Evolutionary conservation across 1,139 yeast genomes (phyloP).

Genomic region (Saccharomyces hybrid): DNA sequence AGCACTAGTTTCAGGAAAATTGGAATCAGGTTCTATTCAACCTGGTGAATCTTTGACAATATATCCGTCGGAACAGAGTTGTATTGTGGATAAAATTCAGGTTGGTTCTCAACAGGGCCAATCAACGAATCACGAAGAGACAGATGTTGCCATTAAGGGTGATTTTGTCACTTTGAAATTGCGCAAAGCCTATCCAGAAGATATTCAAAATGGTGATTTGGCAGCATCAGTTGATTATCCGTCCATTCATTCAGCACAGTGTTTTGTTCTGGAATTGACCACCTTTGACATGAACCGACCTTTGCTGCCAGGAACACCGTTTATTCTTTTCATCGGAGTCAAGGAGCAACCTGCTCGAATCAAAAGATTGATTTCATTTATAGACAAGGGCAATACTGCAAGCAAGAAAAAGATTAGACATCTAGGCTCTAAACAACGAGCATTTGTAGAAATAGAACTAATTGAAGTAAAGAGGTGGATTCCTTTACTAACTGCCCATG

Average conservation of each 20-base stretch:
- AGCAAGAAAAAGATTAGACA: slow-evolving; percentile 57
- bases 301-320: slow-evolving; percentile 72
- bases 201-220: slow-evolving; percentile 68
- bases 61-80: slow-evolving; percentile 48
- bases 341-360: slow-evolving; percentile 70
- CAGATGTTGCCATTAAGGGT: slow-evolving; percentile 52
- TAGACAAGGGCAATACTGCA: slow-evolving; percentile 40
- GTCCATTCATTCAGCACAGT: slow-evolving; percentile 40
- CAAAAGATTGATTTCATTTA: slow-evolving; percentile 45
- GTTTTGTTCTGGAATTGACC: slow-evolving; percentile 50
- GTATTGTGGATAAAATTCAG: slow-evolving; percentile 39
- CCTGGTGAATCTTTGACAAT: slow-evolving; percentile 64
- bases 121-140: slow-evolving; percentile 9
- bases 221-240: slow-evolving; percentile 45
- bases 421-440: slow-evolving; percentile 64
- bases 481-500: slow-evolving; percentile 55
- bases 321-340: slow-evolving; percentile 77
- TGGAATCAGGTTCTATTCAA: slow-evolving; percentile 69
- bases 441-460: slow-evolving; percentile 61
- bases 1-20: slow-evolving; percentile 52
- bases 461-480: slow-evolving; percentile 41
- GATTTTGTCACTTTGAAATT: slow-evolving; percentile 60
- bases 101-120: slow-evolving; percentile 29
- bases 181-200: slow-evolving; percentile 42
- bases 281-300: slow-evolving; percentile 72